Evolutionary conservation across 2,329 filamentous ascomycete species (phyloP).

Genomic region (Teratosphaeria pseudoeucalypti): DNA sequence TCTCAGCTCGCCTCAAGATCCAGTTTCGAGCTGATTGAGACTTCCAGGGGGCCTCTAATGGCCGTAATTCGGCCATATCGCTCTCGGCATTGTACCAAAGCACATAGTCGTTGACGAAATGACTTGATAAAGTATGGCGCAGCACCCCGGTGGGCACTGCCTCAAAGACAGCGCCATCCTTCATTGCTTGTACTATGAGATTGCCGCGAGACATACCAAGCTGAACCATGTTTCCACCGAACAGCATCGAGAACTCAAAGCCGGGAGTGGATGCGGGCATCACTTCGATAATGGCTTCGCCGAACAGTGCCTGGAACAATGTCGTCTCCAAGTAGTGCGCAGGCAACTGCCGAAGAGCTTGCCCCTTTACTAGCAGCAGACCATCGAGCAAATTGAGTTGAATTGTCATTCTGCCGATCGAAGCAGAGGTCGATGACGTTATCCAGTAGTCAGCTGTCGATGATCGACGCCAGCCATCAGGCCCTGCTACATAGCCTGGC

Average conservation of each 20-base stretch:
- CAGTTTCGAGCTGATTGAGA: conserved; percentile 1
- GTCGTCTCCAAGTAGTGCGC: conserved; percentile 36
- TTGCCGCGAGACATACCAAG: conserved; percentile 37
- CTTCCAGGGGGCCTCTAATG: conserved; percentile 13
- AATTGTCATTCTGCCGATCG: conserved; percentile 20
- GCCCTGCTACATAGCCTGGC: conserved; percentile 25
- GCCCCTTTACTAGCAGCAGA: conserved; percentile 39
- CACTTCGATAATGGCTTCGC: conserved; percentile 41
- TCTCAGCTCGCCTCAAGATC: conserved; percentile 4
- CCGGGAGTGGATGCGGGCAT: conserved; percentile 41
- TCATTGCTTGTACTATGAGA: conserved; percentile 29
- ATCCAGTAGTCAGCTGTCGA: conserved; percentile 11
- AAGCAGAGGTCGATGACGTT: conserved; percentile 15
- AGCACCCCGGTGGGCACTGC: conserved; percentile 24
- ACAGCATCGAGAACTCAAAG: conserved; percentile 41
- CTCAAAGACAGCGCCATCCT: background rate
- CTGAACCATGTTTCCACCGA: conserved; percentile 40
- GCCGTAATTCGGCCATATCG: conserved; percentile 43
- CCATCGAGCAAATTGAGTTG: conserved; percentile 37
- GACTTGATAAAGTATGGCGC: conserved; percentile 39
- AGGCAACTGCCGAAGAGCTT: conserved; percentile 44
- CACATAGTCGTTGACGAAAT: conserved; percentile 42
- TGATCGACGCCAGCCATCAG: conserved; percentile 11
- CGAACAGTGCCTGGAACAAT: conserved; percentile 44
- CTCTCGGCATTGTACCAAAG: conserved; percentile 49